Base-by-base conservation (phyloP, 1,284 basidiomycete genomes). In the Sporisorium iseilematis-ciliati region DNA sequence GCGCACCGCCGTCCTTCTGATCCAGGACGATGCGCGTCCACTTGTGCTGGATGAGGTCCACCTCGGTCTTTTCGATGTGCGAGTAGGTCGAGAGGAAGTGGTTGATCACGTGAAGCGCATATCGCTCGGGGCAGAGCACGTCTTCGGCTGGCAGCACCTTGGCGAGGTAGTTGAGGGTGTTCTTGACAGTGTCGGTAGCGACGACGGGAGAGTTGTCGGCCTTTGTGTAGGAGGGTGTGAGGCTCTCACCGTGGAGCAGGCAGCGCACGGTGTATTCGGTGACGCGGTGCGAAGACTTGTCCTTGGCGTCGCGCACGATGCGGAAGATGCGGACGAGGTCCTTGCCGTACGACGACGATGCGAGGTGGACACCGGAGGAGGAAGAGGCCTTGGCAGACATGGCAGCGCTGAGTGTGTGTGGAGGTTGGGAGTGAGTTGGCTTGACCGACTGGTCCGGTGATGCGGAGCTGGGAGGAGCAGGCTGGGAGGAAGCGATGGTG, bases 61-160 rank as follows among this genome's bases (percentile, higher is more conserved):
- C 88, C 70, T 91, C 91, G 0, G 91, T 90, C 82, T 92, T 92
- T 79, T 89, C 69, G 42, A 86, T 78, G 82, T 95, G 94, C 2
- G 88, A 87, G 82, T 98, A 97, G 74, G 91, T 92, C 29, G 90
- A 91, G 26, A 95, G 90, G 69, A 97, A 88, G 87, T 95, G 92
- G 0, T 91, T 89, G 7, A 90, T 93, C 18, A 97, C 88, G 80
- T 96, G 92, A 14, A 97, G 88, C 0, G 92, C 94, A 82, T 97
- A 97, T 57, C 90, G 89, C 81, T 95, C 93, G 0, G 94, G 91
- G 56, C 75, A 65, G 49, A 75, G 63, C n/a, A 82, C 72, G 54
- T 72, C 65, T 29, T 68, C 65, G 49, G 54, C 57, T 7, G 64
- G 56, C 25, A 75, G 59, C 29, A 65, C 71, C 62, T 77, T 75